These are phyloP conservation scores for Prillingera fragicola DNA, from an alignment of 1,284 basidiomycete species.

Conservation along the genomic window DNA sequence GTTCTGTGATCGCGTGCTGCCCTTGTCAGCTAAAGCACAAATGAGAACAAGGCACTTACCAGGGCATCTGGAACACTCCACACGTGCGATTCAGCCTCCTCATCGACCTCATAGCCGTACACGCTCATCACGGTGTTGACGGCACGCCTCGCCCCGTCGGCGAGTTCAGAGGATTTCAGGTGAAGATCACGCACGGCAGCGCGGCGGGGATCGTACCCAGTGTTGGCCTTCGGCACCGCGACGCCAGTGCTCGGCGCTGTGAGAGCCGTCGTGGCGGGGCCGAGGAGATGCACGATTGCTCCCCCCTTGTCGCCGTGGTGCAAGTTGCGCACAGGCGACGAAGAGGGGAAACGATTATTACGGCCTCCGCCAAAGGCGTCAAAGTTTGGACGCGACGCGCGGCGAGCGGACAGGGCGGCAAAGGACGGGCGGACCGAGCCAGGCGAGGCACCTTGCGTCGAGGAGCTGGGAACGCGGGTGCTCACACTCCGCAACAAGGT, in stretches of 20 bases:
- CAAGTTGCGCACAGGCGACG: slow-evolving; percentile 17
- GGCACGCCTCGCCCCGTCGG: slow-evolving; percentile 13
- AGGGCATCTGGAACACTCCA: slow-evolving; percentile 36
- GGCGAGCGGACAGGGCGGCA: slow-evolving; percentile 28
- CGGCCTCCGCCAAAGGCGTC: slow-evolving; percentile 21
- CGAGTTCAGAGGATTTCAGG: slow-evolving; percentile 13
- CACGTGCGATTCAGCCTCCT: slow-evolving; percentile 20
- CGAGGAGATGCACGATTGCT: slow-evolving; percentile 37
- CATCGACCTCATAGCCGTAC: slow-evolving; percentile 28
- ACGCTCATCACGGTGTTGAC: slow-evolving; percentile 20
- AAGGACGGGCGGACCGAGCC: slow-evolving; percentile 27
- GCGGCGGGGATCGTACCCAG: slow-evolving; percentile 4
- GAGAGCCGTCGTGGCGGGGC: slow-evolving; percentile 25
- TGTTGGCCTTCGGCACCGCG: not conserved
- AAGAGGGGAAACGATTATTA: slow-evolving; percentile 34
- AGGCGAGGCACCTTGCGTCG: not conserved
- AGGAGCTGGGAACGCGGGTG: not conserved
- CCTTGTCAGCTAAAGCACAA: not conserved
- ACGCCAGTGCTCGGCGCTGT: slow-evolving; percentile 15
- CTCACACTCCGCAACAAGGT: too few relatives aligned
- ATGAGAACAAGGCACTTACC: slow-evolving; percentile 18
- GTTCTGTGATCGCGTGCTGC: slow-evolving; percentile 30
- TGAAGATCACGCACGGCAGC: slow-evolving; percentile 9
- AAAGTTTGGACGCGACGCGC: slow-evolving; percentile 28
- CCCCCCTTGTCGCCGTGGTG: slow-evolving; percentile 17